Conservation (phyloP, 495 filamentous ascomycete genomes). For the Hyphodiscus hymeniophilus region DNA sequence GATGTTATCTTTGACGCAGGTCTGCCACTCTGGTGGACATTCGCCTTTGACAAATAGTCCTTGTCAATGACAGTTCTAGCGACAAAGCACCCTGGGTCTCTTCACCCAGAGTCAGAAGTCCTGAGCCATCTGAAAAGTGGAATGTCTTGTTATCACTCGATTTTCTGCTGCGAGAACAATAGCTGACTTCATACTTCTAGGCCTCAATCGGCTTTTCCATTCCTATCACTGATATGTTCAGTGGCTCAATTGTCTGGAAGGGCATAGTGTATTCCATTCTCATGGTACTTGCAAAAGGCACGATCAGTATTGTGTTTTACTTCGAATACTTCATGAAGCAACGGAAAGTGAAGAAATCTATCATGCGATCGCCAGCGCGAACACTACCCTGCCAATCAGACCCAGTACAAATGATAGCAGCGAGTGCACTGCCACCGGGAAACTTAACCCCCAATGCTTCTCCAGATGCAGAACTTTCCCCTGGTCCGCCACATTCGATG, state of each 20-base stretch:
- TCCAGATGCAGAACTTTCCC: background rate
- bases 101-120: too few relatives aligned
- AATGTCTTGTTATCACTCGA: too few relatives aligned
- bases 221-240: constrained; percentile 64
- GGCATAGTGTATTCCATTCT: constrained; percentile 63
- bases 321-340: constrained; percentile 6
- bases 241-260: constrained; percentile 54
- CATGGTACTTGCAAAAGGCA: constrained; percentile 58
- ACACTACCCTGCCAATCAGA: background rate
- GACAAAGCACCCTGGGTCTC: too few relatives aligned
- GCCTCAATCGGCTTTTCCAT: constrained; percentile 76
- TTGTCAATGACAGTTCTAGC: too few relatives aligned
- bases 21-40: too few relatives aligned
- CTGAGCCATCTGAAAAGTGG: too few relatives aligned
- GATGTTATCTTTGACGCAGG: too few relatives aligned
- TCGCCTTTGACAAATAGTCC: too few relatives aligned
- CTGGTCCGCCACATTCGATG: constrained; percentile 7
- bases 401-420: background rate
- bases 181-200: constrained; percentile 19
- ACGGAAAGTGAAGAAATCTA: background rate
- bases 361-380: background rate
- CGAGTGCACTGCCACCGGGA: background rate
- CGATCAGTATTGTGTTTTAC: constrained; percentile 15
- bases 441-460: background rate
- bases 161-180: background rate